Evolutionary conservation across 352 stramenopile genomes (phyloP), one percentile per base, ranked within the genome.

Genomic region (Globisporangium yorkense): DNA sequence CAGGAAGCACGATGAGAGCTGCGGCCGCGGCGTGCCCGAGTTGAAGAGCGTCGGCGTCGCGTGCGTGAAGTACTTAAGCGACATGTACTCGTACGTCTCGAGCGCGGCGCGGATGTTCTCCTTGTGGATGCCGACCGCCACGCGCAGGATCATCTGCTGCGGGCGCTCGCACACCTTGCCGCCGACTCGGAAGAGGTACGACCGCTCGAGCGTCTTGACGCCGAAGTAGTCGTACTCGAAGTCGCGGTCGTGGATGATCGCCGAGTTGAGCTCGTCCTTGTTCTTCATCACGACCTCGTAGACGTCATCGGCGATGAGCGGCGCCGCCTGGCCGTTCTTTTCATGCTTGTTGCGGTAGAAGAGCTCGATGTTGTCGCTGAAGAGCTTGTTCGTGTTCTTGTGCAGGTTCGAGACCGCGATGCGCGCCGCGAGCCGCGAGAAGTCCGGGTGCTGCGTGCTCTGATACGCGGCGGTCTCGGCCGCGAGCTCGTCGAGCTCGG

Each of bases 221-320:
- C 97, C 97, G 78, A 99, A 99, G 74, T 99, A 99, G 68, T 96
- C 87, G 66, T 99, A 99, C 60, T 98, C 95, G 72, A 99, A 99
- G 79, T 99, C 97, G 16, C 97, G 82, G 70, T 98, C 94, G 65
- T 99, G 96, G 62, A 97, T 94, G 68, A 99, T 97, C 33, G 96
- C 94, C 46, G 84, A 92, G 72, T 99, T 96, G 5, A 99, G 70
- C n/a, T 74, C 61, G 57, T 99, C 96, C 67, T 96, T 98, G 80
- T 98, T 78, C 43, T 85, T 72, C 93, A 97, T 97, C 56, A 99
- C 82, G 57, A 98, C 94, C 39, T 96, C 72, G 75, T 99, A 99
- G 21, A 98, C 85, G 39, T 98, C 89, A 39, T 98, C 75, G 33
- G 90, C 90, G 39, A 99, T 96, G 0, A 99, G 77, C 39, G 96